Conservation (phyloP, 768 basidiomycete genomes). For the Rhodotorula babjevae region DNA sequence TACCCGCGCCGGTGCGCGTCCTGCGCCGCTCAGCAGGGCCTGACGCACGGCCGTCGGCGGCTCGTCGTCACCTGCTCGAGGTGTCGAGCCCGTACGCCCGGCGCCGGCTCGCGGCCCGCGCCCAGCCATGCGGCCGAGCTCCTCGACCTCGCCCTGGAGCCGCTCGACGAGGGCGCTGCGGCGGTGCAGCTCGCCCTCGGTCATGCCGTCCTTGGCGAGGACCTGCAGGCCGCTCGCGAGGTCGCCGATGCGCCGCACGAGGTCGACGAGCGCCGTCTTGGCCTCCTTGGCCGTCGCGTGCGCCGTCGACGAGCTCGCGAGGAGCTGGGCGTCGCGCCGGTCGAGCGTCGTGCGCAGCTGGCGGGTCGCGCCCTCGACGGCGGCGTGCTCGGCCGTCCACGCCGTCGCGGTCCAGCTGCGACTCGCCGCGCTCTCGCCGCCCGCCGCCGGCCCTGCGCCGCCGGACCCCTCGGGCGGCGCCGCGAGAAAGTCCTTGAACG, state of each 20-base stretch:
- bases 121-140: slow-evolving; percentile 76
- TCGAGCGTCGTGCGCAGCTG: slow-evolving; percentile 80
- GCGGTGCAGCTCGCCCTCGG: slow-evolving; percentile 84
- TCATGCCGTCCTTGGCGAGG: slow-evolving; percentile 66
- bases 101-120: slow-evolving; percentile 57
- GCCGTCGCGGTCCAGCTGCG: slow-evolving; percentile 62
- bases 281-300: slow-evolving; percentile 77
- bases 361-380: slow-evolving; percentile 69
- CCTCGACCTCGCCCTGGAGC: slow-evolving; percentile 85
- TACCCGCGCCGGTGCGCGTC: slow-evolving; percentile 55
- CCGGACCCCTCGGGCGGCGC: slow-evolving; percentile 56
- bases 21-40: slow-evolving; percentile 54
- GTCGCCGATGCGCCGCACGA: slow-evolving; percentile 66
- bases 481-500: slow-evolving; percentile 81
- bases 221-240: slow-evolving; percentile 66
- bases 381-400: slow-evolving; percentile 86
- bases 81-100: not conserved
- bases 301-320: slow-evolving; percentile 66
- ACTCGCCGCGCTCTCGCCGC: too few species aligned
- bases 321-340: slow-evolving; percentile 76
- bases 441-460: slow-evolving; percentile 42
- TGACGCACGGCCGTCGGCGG: slow-evolving; percentile 55
- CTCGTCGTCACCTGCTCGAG: slow-evolving; percentile 6
- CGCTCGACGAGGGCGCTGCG: slow-evolving; percentile 82
- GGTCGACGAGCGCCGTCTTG: slow-evolving; percentile 73